Evolutionary conservation across 139 green algal species (phyloP).

Genomic region (Chlorella sorokiniana): DNA sequence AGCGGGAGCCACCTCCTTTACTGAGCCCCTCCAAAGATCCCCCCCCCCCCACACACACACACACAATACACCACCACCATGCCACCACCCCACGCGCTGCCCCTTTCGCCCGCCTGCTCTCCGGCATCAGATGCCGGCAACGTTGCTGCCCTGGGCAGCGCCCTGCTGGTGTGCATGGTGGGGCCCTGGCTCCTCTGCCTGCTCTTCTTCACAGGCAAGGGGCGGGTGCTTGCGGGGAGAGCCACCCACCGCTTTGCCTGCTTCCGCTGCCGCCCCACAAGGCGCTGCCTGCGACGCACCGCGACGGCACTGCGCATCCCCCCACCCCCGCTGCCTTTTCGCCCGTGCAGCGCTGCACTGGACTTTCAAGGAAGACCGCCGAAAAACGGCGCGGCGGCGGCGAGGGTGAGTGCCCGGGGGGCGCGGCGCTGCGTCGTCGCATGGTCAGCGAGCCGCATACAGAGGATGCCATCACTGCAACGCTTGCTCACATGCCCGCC

Average conservation of each 20-base stretch:
- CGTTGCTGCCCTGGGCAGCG: slow-evolving; percentile 56
- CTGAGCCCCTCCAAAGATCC: background rate
- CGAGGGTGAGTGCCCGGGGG: slow-evolving; percentile 11
- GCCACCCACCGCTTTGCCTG: too few species aligned
- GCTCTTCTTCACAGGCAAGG: slow-evolving; percentile 54
- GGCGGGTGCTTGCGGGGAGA: too few species aligned
- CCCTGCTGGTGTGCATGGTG: slow-evolving; percentile 64
- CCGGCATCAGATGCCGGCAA: slow-evolving; percentile 31
- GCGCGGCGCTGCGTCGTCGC: too few species aligned
- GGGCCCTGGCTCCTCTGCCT: slow-evolving; percentile 71
- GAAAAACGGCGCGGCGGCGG: background rate
- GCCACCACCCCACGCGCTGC: background rate
- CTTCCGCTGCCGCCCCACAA: background rate
- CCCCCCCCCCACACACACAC: background rate
- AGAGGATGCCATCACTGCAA: too few species aligned
- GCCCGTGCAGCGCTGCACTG: slow-evolving; percentile 28
- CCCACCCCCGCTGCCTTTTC: background rate
- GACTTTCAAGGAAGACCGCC: slow-evolving; percentile 10
- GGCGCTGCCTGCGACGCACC: background rate
- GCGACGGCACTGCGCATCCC: background rate
- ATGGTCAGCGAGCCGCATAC: too few species aligned
- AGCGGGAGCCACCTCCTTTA: background rate
- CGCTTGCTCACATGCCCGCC: too few species aligned
- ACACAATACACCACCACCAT: background rate
- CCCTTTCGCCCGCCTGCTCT: background rate